Base-by-base conservation (phyloP, 805 yeast species). In the Yamadazyma philogaea region DNA sequence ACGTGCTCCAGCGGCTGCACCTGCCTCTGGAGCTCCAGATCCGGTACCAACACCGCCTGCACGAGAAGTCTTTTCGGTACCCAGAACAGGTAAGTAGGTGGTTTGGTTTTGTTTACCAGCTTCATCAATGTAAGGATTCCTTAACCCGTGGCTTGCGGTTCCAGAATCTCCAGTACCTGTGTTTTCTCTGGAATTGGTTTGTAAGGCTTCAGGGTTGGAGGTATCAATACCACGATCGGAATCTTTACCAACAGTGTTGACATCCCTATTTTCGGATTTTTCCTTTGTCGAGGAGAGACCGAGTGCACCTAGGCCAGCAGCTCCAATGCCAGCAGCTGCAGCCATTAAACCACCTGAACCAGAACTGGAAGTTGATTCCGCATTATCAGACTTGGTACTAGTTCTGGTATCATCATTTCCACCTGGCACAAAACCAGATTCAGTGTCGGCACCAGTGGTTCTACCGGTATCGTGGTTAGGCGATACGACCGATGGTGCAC, bases 31-130 rank as follows among this genome's bases (percentile, higher is more conserved):
- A 4, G 8, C 28, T 11, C 28, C 8, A 4, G 28, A 24, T 5
- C 28, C 27, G 24, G 42, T 28, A 24, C 45, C 45, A 24, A n/a
- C 22, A 14, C 40, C 49, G 30, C 41, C 44, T 16, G 43, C 46
- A 30, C 40, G 48, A 27, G 46, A 38, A 33, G n/a, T n/a, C 10
- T 11, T n/a, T n/a, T n/a, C 12, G 8, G 28, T 14, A 24, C 20
- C 30, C 22, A 15, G 19, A 19, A 22, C 34, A 30, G 19, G 40
- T 22, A 35, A 30, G 16, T 36, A 40, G 15, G 43, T 31, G 11
- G 34, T 30, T 15, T 10, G 8, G 33, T 30, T 30, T 18, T 30
- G 8, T 30, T 30, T 30, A 15, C 18, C 33, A 30, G 18, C 33
- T 30, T 30, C 33, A 6, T 16, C 18, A n/a, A 30, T 30, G 33